Base-by-base conservation (phyloP, 2,329 filamentous ascomycete species). In the Geoglossum cookeanum region DNA sequence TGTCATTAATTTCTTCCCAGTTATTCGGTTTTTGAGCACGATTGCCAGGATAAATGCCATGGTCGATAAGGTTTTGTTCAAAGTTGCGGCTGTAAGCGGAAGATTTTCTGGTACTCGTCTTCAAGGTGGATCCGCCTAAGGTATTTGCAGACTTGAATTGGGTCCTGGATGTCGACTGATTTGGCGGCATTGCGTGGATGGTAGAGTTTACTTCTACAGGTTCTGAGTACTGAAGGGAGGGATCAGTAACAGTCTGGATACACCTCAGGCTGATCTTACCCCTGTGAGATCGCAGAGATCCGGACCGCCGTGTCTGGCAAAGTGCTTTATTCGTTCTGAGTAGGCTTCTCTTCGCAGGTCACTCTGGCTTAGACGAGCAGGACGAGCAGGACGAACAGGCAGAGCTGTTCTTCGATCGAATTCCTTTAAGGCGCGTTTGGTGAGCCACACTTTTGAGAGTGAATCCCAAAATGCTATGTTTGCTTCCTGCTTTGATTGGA, bases 281-380 rank as follows among this genome's bases (percentile, higher is more conserved):
- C 22, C 22, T 22, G 1, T 22, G 2, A 22, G 22, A 2, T 68
- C 63, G 32, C 62, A 62, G 49, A 71, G 62, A 61, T 69, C 67
- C 61, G 66, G 67, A 55, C 68, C 68, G 49, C 68, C 66, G 55
- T 58, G 61, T 63, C 64, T 65, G 33, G 67, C 64, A 62, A 68
- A 66, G 55, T 59, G 61, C 59, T 60, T 60, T 54, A 66, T 57
- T 32, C 37, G 44, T 3, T 42, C 3, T 7, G 39, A 37, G 29
- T n/a, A 47, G 8, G 32, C 15, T 5, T 5, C 3, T 47, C 42
- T 53, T n/a, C 11, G 3, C 29, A 33, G 22, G 37, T 55, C 52
- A 37, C 52, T 1, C 52, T 27, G 52, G 4, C 32, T 2, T 35
- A 55, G 22, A 55, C 4, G 52, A 42, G 3, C 37, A 11, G 17